Percentiles rank a stretch among this genome's conserved stretches.
Evolutionary conservation across 345 rosid species (phyloP).

Genomic region (Hypericum perforatum): DNA sequence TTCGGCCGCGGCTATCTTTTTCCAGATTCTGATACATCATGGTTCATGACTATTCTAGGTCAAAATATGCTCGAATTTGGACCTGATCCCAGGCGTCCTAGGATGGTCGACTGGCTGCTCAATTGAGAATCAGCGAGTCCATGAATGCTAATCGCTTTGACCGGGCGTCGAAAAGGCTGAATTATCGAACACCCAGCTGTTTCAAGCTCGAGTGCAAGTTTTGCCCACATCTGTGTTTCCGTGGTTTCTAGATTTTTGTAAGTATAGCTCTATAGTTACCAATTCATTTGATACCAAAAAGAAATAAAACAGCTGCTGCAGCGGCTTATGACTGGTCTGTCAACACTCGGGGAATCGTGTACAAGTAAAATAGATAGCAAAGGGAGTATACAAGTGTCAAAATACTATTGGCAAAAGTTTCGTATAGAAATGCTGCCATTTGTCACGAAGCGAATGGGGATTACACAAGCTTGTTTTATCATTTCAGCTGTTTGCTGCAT

Average conservation of each 20-base stretch:
- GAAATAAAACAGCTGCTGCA: conserved; percentile 34
- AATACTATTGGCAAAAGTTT: conserved; percentile 13
- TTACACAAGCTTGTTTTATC: too few species aligned
- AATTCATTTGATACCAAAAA: conserved; percentile 25
- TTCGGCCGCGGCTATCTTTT: neutral
- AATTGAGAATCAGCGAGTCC: conserved; percentile 31
- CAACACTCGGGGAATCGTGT: conserved; percentile 40
- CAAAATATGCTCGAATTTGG: conserved; percentile 63
- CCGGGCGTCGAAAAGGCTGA: neutral
- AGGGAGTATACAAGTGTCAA: conserved; percentile 28
- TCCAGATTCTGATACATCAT: conserved; percentile 3
- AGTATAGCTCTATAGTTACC: conserved; percentile 12
- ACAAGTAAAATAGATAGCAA: conserved; percentile 31
- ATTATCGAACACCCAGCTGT: conserved; percentile 17
- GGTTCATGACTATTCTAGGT: conserved; percentile 33
- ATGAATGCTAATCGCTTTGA: conserved; percentile 43
- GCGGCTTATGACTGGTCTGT: conserved; percentile 19
- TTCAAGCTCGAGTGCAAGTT: conserved; percentile 39
- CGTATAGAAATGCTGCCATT: neutral
- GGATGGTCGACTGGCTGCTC: conserved; percentile 92
- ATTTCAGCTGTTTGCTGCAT: too few species aligned
- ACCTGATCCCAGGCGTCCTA: conserved; percentile 72
- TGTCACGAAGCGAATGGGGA: too few species aligned
- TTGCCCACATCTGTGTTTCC: conserved; percentile 28
- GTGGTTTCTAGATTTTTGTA: neutral